Base-by-base conservation (phyloP, 345 rosid genomes). In the Odontarrhena argentea region DNA sequence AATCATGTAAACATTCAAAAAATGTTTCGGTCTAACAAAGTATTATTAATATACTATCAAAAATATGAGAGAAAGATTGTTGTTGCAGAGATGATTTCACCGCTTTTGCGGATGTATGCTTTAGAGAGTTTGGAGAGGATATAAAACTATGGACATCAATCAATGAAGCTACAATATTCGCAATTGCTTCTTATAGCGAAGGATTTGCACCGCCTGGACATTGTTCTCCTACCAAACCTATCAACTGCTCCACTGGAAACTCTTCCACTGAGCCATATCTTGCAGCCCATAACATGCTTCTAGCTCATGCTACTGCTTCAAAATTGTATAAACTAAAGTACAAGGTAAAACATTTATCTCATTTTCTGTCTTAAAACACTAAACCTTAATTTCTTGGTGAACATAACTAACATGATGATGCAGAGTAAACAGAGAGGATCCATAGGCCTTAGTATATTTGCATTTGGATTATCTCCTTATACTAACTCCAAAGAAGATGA, bases 31-130 rank as follows among this genome's bases (percentile, higher is more conserved):
- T 53, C 1, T 34, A 24, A 7, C 22, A 36, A 53, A 12, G 34
- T 55, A 9, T 43, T 1, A 41, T 14, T 32, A 7, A 18, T 18
- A 18, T 18, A 18, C 22, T 18, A 18, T 18, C 22, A 18, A 18
- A 18, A 38, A 14, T 8, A 11, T 36, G 26, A 15, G 5, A 22
- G 2, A 24, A 36, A 5, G 1, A 37, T 7, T 49, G 2, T 35
- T 53, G 18, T 51, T 81, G 86, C 86, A 88, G 96, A 78, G 68
- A 81, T 55, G 97, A 91, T 67, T 91, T 86, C 82, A 81, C 88
- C 47, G 81, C 71, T 40, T 91, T 73, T 81, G 89, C 91, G 35
- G 87, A 88, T 35, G 87, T 74, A 43, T 88, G 97, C 77, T 91
- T 86, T 63, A 79, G 77, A 53, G 92, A 88, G 75, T 88, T 91